Evolutionary conservation across 2,329 filamentous ascomycete genomes (phyloP).

Genomic region (Dothidotthia symphoricarpi): DNA sequence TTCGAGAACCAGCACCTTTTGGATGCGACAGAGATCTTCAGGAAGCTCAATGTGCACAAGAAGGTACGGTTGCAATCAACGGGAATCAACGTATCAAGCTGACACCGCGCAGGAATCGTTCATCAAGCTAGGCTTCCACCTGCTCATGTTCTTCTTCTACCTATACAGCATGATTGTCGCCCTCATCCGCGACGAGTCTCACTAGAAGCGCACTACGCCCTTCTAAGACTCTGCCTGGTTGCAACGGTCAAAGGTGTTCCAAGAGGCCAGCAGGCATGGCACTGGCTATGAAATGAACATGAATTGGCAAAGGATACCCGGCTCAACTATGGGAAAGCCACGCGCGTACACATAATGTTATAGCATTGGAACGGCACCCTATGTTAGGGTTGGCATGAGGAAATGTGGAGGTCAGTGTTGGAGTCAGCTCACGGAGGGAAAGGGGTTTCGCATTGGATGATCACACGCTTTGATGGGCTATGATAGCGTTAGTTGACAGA

Average conservation of each 20-base stretch:
- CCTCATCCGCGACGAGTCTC: slow-evolving; percentile 89
- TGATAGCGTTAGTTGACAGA: slow-evolving; percentile 34
- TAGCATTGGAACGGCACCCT: slow-evolving; percentile 3
- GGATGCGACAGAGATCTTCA: slow-evolving; percentile 98
- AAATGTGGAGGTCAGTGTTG: slow-evolving; percentile 1
- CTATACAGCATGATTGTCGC: slow-evolving; percentile 98
- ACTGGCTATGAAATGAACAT: background rate
- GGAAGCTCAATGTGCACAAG: slow-evolving; percentile 98
- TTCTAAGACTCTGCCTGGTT: background rate
- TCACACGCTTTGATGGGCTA: slow-evolving; percentile 30
- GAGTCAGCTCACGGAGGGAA: slow-evolving; percentile 2
- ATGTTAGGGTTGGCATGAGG: background rate
- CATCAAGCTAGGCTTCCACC: slow-evolving; percentile 96
- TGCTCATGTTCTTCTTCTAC: slow-evolving; percentile 99
- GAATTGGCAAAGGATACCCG: too few relatives aligned
- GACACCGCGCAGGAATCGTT: slow-evolving; percentile 76
- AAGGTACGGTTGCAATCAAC: slow-evolving; percentile 62
- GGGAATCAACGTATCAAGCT: slow-evolving; percentile 5
- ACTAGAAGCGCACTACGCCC: slow-evolving; percentile 51
- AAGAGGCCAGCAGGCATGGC: background rate
- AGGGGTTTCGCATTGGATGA: slow-evolving; percentile 2
- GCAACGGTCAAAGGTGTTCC: background rate
- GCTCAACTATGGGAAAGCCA: slow-evolving; percentile 3
- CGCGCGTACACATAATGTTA: slow-evolving; percentile 12
- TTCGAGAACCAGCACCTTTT: slow-evolving; percentile 95